phyloP scores from a whole-genome alignment of 129 eudicot species.

The Flaveria robusta region DNA sequence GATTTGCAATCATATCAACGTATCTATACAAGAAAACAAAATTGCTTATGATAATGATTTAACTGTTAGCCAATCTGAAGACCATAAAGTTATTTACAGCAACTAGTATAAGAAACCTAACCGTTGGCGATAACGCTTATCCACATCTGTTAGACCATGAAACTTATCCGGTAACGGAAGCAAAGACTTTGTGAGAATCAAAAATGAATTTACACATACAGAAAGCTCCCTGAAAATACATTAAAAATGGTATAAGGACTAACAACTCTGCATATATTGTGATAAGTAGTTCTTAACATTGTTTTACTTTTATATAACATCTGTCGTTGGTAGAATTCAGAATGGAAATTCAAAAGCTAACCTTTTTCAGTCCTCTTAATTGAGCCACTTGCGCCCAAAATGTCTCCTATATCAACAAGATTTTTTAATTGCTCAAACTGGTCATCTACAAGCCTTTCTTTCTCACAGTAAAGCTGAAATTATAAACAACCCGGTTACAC shows the following conservation, averaged over 20 bases:
- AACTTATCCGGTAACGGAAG: conserved; percentile 96
- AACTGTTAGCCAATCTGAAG: conserved; percentile 8
- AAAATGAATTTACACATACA: conserved; percentile 69
- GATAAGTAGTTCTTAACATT: not conserved
- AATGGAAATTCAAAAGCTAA: conserved; percentile 15
- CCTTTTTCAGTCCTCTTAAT: conserved; percentile 96
- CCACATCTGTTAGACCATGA: conserved; percentile 93
- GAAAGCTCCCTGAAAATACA: conserved; percentile 82
- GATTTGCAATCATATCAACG: conserved; percentile 99
- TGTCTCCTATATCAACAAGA: conserved; percentile 92
- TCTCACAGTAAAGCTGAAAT: conserved; percentile 94
- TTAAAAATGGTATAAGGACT: not conserved
- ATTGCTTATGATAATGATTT: not conserved
- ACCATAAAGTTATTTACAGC: not conserved
- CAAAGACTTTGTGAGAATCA: conserved; percentile 87
- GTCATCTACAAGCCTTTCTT: conserved; percentile 67
- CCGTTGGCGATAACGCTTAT: conserved; percentile 97
- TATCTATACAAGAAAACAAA: conserved; percentile 48
- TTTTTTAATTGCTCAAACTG: conserved; percentile 89
- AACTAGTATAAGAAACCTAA: conserved; percentile 29
- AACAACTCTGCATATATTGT: conserved; percentile 16
- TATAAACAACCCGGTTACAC: not conserved
- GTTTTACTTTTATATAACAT: not conserved
- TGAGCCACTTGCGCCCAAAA: conserved; percentile 89
- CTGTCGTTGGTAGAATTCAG: not conserved